Conservation (phyloP, 768 basidiomycete genomes). For the Calocybe indica region DNA sequence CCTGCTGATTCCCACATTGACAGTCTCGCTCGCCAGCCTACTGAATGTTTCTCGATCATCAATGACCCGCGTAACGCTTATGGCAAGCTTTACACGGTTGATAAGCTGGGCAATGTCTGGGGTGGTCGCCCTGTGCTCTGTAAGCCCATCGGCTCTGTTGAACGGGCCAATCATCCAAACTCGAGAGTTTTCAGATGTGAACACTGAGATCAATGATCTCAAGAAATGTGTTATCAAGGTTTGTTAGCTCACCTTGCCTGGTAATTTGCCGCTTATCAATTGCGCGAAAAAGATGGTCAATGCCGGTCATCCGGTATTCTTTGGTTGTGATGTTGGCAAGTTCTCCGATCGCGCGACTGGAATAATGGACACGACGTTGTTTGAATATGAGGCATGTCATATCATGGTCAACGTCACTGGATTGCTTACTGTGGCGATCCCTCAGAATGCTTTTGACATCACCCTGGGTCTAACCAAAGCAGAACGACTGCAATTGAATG, state of each 20-base stretch:
- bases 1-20: background rate
- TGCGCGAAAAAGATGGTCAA: slow-evolving; percentile 53
- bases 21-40: slow-evolving; percentile 32
- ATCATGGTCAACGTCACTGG: background rate
- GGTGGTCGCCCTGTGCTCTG: slow-evolving; percentile 80
- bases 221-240: slow-evolving; percentile 78
- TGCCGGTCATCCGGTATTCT: slow-evolving; percentile 87
- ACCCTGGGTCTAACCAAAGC: slow-evolving; percentile 78
- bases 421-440: background rate
- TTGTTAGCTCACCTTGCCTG: background rate
- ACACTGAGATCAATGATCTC: slow-evolving; percentile 76
- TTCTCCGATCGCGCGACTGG: slow-evolving; percentile 66
- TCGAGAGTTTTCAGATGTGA: slow-evolving; percentile 57
- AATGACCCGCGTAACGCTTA: slow-evolving; percentile 90
- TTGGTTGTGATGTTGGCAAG: slow-evolving; percentile 94
- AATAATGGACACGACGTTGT: slow-evolving; percentile 83
- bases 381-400: slow-evolving; percentile 66
- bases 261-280: background rate
- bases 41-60: slow-evolving; percentile 86
- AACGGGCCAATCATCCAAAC: no score
- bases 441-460: slow-evolving; percentile 78
- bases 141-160: slow-evolving; percentile 31
- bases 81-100: slow-evolving; percentile 82
- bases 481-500: slow-evolving; percentile 73
- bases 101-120: slow-evolving; percentile 91